Evolutionary conservation across 208 protist species (phyloP), one percentile per base, ranked within the genome.

Genomic region (Trypanosoma mega): DNA sequence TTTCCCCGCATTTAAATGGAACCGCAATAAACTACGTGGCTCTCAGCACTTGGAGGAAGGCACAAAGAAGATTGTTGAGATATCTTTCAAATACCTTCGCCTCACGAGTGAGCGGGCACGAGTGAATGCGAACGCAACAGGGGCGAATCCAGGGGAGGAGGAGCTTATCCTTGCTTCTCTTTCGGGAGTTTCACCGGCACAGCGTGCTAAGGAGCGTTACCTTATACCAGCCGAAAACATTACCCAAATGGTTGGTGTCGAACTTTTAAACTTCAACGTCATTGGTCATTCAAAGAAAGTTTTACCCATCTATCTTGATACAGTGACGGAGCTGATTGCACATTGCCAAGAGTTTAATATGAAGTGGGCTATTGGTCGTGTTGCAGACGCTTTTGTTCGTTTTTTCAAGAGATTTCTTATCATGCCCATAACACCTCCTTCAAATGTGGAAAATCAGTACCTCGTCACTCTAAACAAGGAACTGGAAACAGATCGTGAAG

Each of bases 271-370:
- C 45, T 70, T 74, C 43, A 82, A 76, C 51, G 76, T 59, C 7
- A 85, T 90, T 53, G 78, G 83, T n/a, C 73, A 77, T 31, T 81
- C 81, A 3, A 80, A 73, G 41, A 76, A 76, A 34, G 30, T 88
- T 7, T 68, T 85, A n/a, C 72, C 74, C 24, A 78, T 90, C 56
- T 93, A 79, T 69, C 81, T 78, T 70, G 73, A 76, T 41, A 75
- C 78, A 3, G 78, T 74, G 2, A 56, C 43, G 39, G 65, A 84
- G 33, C 78, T 89, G 51, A 67, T 89, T 20, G 49, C 37, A 41
- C 64, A 86, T 47, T 88, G 80, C 63, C 62, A 89, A 44, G 64
- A 80, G 50, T 80, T 74, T 46, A 70, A 77, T 24, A 36, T 85
- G 26, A 61, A 52, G 16, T 29, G 65, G 23, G 74, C 78, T 27